Conservation (phyloP, 495 filamentous ascomycete species). For the Annulohypoxylon maeteangense region DNA sequence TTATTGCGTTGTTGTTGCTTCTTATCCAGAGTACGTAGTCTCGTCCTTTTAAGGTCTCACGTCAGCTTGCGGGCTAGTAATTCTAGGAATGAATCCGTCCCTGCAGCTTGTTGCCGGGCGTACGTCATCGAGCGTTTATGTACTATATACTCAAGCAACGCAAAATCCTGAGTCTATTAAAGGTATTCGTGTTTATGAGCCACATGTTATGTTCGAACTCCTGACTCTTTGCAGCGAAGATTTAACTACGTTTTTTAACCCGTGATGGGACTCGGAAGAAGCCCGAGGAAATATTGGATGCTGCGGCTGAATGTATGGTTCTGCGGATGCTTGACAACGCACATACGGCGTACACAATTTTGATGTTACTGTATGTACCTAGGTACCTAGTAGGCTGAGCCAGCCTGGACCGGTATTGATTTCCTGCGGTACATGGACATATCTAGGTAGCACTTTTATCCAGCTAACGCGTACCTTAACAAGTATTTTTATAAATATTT, state of each 20-base stretch:
- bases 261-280: neutral
- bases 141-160: neutral
- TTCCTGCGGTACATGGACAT: slow-evolving; percentile 2
- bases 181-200: neutral
- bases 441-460: neutral
- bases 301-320: slow-evolving; percentile 14
- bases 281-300: neutral
- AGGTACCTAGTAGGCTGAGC: slow-evolving; percentile 15
- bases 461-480: too few species aligned
- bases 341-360: neutral
- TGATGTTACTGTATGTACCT: neutral
- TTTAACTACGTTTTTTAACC: neutral
- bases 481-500: too few species aligned
- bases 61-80: slow-evolving; percentile 27
- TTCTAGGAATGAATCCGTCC: slow-evolving; percentile 9
- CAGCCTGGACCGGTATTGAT: neutral
- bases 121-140: slow-evolving; percentile 38
- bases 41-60: slow-evolving; percentile 15
- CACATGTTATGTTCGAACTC: neutral
- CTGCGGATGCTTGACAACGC: neutral
- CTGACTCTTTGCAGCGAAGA: neutral
- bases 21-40: neutral
- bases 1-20: slow-evolving; percentile 2
- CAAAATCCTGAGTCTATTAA: neutral
- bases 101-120: slow-evolving; percentile 28